These are phyloP conservation scores for Fusarium ramigenum DNA, from an alignment of 2,329 filamentous ascomycete genomes.

Conservation along the genomic window DNA sequence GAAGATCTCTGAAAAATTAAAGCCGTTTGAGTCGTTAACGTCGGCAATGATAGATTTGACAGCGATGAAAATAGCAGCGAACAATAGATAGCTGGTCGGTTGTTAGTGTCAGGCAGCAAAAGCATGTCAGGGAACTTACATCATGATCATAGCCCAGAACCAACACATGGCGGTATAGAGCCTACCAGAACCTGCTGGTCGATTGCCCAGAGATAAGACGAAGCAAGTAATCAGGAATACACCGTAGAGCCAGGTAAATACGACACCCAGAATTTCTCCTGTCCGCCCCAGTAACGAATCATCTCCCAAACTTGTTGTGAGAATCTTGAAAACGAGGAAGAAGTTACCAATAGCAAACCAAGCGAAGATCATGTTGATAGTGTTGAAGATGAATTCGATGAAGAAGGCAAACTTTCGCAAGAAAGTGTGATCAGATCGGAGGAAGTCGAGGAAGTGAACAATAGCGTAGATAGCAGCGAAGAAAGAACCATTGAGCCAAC, in stretches of 20 bases:
- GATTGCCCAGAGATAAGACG: slow-evolving; percentile 91
- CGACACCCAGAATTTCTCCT: slow-evolving; percentile 82
- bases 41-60: slow-evolving; percentile 84
- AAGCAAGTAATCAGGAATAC: slow-evolving; percentile 94
- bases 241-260: slow-evolving; percentile 97
- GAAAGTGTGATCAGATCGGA: slow-evolving; percentile 89
- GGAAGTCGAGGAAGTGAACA: slow-evolving; percentile 95
- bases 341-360: slow-evolving; percentile 99
- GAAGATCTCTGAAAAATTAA: slow-evolving; percentile 79
- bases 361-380: slow-evolving; percentile 95
- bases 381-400: slow-evolving; percentile 93
- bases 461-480: slow-evolving; percentile 97
- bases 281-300: slow-evolving; percentile 75
- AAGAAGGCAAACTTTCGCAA: slow-evolving; percentile 90
- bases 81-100: slow-evolving; percentile 78
- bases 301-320: slow-evolving; percentile 85
- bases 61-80: slow-evolving; percentile 93
- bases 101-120: slow-evolving; percentile 32
- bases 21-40: slow-evolving; percentile 66
- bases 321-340: slow-evolving; percentile 97
- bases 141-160: slow-evolving; percentile 97
- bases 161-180: slow-evolving; percentile 98
- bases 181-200: slow-evolving; percentile 90
- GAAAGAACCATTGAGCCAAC: slow-evolving; percentile 98
- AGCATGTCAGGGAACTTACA: slow-evolving; percentile 61